Evolutionary conservation across 371 early-diverging fungal species (phyloP), one percentile per base, ranked within the genome.

Genomic region (Zancudomyces culisetae): DNA sequence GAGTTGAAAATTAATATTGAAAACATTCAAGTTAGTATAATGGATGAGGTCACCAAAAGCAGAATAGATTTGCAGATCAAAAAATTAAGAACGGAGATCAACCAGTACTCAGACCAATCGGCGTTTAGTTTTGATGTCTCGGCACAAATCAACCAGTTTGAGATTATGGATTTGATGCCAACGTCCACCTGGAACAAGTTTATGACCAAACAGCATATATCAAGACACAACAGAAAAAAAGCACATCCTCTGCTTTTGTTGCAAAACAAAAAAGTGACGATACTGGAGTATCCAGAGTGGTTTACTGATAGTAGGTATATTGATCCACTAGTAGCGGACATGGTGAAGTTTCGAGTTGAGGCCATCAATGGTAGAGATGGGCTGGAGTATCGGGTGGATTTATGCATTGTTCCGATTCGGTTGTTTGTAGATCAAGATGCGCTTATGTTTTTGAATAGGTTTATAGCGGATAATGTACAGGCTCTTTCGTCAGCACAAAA

Each of bases 381-480:
- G 15, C n/a, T 39, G 23, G 69, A 69, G 55, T 49, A 58, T 54
- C 63, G 69, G 2, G 54, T 62, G 1, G 63, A 69, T 39, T 60
- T 78, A 2, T 69, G 67, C 42, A 46, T 89, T 21, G 63, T 84
- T 27, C 97, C 97, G 0, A 49, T 94, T 29, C 75, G 90, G 27
- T 71, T 90, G 51, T 83, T 86, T 58, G 73, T 96, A 8, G 95
- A 95, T 63, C 96, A 95, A 60, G 96, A 96, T 58, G 87, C 96
- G 1, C 65, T 96, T 23, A 72, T 71, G 1, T 90, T 90, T 60
- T 53, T 92, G 57, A 75, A 85, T 23, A 62, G 72, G 19, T 96
- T 86, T 66, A 86, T 90, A 66, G 70, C 75, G 15, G 18, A 6
- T 15, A 41, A 41, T 41, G 18, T 41, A 18, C 41, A 18, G 41